Evolutionary conservation across 2,329 filamentous ascomycete genomes (phyloP).

Genomic region (Leptographium procerum): DNA sequence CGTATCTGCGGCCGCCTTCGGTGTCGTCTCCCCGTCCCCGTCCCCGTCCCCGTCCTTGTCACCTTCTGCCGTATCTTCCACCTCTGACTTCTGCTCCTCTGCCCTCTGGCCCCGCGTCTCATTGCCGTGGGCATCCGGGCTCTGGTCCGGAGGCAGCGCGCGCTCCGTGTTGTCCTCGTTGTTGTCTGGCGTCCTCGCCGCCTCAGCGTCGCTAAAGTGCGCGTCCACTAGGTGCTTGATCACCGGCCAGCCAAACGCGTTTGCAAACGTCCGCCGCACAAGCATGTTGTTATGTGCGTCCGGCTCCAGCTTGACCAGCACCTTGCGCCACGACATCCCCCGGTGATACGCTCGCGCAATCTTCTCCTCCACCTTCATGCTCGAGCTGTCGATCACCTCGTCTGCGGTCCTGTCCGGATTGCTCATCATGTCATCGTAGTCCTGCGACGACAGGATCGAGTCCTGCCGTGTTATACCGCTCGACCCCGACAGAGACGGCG

Average conservation of each 20-base stretch:
- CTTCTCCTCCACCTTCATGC: conserved; percentile 92
- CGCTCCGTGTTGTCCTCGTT: conserved; percentile 57
- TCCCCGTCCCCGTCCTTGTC: neutral
- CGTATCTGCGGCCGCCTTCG: neutral
- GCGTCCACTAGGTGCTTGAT: conserved; percentile 89
- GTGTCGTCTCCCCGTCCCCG: neutral
- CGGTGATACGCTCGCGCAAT: conserved; percentile 92
- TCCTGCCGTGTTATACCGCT: conserved; percentile 28
- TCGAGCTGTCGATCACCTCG: conserved; percentile 45
- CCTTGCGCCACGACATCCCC: conserved; percentile 89
- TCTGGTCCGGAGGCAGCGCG: conserved; percentile 47
- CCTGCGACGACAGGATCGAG: conserved; percentile 29
- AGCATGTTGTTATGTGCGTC: conserved; percentile 99
- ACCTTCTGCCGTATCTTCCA: neutral
- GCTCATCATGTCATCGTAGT: conserved; percentile 43
- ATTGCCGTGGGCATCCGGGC: conserved; percentile 50
- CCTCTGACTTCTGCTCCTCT: neutral
- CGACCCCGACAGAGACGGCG: conserved; percentile 9
- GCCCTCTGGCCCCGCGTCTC: conserved; percentile 40
- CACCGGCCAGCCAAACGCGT: conserved; percentile 96
- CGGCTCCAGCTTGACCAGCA: conserved; percentile 86
- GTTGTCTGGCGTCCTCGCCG: conserved; percentile 55
- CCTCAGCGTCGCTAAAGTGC: conserved; percentile 71
- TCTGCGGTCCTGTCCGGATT: conserved; percentile 33
- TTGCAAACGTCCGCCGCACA: conserved; percentile 90